Evolutionary conservation across 116 monocot species (phyloP).

Genomic region (Zostera marina): DNA sequence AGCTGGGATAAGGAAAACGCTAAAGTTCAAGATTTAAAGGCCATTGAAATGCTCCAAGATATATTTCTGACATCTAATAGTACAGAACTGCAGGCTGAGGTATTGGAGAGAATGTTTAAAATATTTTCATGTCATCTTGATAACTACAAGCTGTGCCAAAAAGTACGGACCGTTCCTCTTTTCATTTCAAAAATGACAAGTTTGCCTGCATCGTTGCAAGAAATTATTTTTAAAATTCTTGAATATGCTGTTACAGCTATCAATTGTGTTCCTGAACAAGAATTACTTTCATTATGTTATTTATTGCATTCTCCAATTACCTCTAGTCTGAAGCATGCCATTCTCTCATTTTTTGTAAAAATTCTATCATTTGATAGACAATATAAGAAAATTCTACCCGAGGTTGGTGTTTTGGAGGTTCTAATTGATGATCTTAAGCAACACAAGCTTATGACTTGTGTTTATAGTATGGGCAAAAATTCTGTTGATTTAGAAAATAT

Average conservation of each 20-base stretch:
- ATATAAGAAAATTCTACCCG: slow-evolving; percentile 84
- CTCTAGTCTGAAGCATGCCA: slow-evolving; percentile 53
- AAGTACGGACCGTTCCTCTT: slow-evolving; percentile 81
- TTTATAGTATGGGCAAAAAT: slow-evolving; percentile 37
- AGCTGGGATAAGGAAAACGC: slow-evolving; percentile 48
- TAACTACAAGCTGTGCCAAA: slow-evolving; percentile 88
- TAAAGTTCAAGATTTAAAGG: slow-evolving; percentile 85
- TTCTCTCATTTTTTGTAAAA: slow-evolving; percentile 95
- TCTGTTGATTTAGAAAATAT: slow-evolving; percentile 26
- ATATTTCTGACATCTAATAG: slow-evolving; percentile 88
- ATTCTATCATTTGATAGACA: slow-evolving; percentile 91
- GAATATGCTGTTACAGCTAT: slow-evolving; percentile 98
- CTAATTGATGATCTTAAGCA: slow-evolving; percentile 89
- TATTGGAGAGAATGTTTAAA: slow-evolving; percentile 93
- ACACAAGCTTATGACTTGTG: slow-evolving; percentile 60
- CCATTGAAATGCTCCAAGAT: slow-evolving; percentile 95
- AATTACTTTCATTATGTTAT: slow-evolving; percentile 92
- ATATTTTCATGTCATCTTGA: slow-evolving; percentile 96
- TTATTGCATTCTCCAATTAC: slow-evolving; percentile 85
- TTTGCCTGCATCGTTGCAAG: slow-evolving; percentile 79
- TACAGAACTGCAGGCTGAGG: slow-evolving; percentile 79
- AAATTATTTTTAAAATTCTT: slow-evolving; percentile 87
- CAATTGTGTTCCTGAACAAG: slow-evolving; percentile 96
- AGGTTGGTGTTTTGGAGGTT: slow-evolving; percentile 94
- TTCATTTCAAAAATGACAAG: slow-evolving; percentile 85